Base-by-base conservation (phyloP, 192 early-diverging fungal species). In the Radiomyces spectabilis region DNA sequence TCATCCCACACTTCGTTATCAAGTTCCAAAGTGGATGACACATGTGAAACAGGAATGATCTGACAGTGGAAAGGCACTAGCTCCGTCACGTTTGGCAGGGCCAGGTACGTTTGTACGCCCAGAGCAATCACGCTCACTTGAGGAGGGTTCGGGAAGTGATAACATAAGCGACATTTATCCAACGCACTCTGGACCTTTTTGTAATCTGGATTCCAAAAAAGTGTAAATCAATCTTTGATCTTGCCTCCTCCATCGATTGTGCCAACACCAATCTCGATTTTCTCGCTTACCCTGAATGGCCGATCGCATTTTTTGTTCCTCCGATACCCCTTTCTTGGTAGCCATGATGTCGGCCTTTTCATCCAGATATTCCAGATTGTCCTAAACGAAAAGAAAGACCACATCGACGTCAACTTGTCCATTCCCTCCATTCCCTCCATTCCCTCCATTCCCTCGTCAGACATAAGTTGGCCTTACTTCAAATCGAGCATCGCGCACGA, bases 1-100 rank as follows among this genome's bases (percentile, higher is more conserved):
- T 99, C 96, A 41, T 86, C 87, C 94, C 94, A 97, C 10, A 74
- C 75, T 55, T 91, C 89, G 50, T 99, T 93, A 41, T 95, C 91
- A 41, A 83, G 87, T 57, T 91, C 86, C 27, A 99, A 67, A 10
- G 85, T 91, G 5, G 88, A 86, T 0, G 81, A 58, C 26, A 81
- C 74, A 55, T 99, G 96, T 48, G 94, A 82, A 10, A 90, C 55
- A 13, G 96, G 96, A 5, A 93, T 88, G 61, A 99, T 96, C 37
- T 89, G 63, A 72, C 93, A 95, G 47, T 97, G 94, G 1, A 85
- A 89, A 1, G 85, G 82, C 18, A 81, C 74, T 65, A 97, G 80
- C 12, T 89, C 85, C 29, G 83, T 77, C 13, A 73, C 61, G 41
- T 73, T 72, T 0, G 93, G 87, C 16, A 99, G 59, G 9, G 81